Evolutionary conservation across 176 grass and related monocot genomes (phyloP).

Genomic region (Rhynchospora pubera): DNA sequence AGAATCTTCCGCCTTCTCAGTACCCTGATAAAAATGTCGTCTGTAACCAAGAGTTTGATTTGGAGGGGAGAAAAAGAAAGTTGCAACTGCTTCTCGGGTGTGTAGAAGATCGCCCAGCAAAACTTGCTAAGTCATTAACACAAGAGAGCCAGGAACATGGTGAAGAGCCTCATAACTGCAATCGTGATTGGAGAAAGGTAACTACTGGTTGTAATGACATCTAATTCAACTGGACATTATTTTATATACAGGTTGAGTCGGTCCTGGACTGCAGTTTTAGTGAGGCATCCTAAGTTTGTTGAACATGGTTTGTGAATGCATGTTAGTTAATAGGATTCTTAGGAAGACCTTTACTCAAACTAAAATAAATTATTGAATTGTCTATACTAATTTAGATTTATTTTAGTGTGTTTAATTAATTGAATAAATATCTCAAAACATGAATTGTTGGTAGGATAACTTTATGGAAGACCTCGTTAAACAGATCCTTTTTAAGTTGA

Average conservation of each 20-base stretch:
- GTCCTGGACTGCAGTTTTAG: background rate
- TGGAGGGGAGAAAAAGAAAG: conserved; percentile 48
- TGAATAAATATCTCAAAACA: background rate
- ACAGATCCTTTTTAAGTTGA: background rate
- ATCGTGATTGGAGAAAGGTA: conserved; percentile 17
- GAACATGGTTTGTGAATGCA: background rate
- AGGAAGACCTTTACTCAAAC: background rate
- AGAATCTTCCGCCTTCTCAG: background rate
- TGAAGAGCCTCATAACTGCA: conserved; percentile 7
- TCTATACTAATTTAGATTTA: background rate
- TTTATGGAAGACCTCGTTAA: background rate
- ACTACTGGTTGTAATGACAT: background rate
- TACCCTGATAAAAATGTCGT: conserved; percentile 12
- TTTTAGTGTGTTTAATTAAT: background rate
- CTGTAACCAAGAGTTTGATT: conserved; percentile 36
- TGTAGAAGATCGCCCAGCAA: conserved; percentile 26
- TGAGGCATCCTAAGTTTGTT: background rate
- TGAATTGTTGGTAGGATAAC: background rate
- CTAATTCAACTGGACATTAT: background rate
- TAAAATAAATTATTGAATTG: background rate
- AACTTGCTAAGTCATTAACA: conserved; percentile 24
- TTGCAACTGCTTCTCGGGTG: conserved; percentile 16
- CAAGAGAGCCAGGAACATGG: conserved; percentile 24
- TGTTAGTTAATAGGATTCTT: background rate
- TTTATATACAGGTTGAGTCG: background rate